These are phyloP conservation scores for Moniliella sp. DNA, from an alignment of 1,284 basidiomycete species.

Conservation along the genomic window DNA sequence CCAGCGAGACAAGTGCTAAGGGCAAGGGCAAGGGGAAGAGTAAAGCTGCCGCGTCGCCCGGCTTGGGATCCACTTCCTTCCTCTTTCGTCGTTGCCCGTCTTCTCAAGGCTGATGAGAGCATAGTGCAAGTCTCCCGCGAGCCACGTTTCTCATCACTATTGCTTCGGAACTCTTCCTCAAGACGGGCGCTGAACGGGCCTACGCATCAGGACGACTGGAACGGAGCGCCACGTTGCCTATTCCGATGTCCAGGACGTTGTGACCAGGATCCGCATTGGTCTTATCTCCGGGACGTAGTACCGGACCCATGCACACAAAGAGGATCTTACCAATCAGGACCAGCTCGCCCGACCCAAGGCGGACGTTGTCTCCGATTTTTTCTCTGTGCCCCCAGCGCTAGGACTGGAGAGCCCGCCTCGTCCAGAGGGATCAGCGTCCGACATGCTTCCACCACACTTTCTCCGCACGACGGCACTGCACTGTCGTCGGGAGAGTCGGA, in stretches of 20 bases:
- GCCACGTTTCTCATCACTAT: constrained; percentile 2
- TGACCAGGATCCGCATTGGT: too few species aligned
- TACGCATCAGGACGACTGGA: constrained; percentile 1
- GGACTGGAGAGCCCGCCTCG: too few species aligned
- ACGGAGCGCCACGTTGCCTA: not conserved
- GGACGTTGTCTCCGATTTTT: too few species aligned
- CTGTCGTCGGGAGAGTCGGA: too few species aligned
- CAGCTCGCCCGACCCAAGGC: too few species aligned
- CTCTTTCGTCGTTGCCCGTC: constrained; percentile 1
- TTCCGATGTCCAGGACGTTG: not conserved
- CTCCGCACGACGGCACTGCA: too few species aligned
- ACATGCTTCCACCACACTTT: too few species aligned
- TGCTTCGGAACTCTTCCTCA: constrained; percentile 2
- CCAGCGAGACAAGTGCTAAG: not conserved
- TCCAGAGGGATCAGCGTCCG: too few species aligned
- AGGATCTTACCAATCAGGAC: too few species aligned
- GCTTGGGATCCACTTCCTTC: not conserved
- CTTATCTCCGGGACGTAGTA: too few species aligned
- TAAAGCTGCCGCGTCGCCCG: not conserved
- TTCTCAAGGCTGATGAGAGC: constrained; percentile 2
- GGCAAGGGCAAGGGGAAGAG: not conserved
- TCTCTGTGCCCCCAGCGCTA: too few species aligned
- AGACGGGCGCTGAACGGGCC: not conserved
- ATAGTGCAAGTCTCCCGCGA: not conserved
- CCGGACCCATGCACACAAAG: too few species aligned